Percentiles rank a stretch among this genome's conserved stretches.
Evolutionary conservation across 2,329 filamentous ascomycete species (phyloP).

Genomic region (Cytospora mali): DNA sequence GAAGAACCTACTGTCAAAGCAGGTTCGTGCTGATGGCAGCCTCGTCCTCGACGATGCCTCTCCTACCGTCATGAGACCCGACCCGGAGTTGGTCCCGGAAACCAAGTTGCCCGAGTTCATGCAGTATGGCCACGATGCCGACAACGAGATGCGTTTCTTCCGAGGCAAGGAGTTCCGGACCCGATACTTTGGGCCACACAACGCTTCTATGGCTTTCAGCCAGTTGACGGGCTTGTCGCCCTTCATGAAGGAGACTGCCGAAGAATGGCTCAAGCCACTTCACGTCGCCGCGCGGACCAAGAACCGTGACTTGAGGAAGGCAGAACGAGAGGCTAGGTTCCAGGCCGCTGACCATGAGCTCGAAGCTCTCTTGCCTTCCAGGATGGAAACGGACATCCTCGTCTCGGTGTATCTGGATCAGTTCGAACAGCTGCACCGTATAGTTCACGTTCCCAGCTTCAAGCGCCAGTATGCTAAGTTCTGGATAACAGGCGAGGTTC

Average conservation of each 20-base stretch:
- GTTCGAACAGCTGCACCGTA: constrained; percentile 58
- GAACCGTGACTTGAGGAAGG: constrained; percentile 56
- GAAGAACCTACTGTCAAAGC: constrained; percentile 53
- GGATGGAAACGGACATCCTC: constrained; percentile 52
- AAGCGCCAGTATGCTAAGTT: constrained; percentile 57
- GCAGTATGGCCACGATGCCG: constrained; percentile 37
- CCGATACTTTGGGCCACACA: constrained; percentile 62
- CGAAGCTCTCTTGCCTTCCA: constrained; percentile 52
- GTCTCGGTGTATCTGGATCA: constrained; percentile 55
- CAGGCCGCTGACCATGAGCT: constrained; percentile 51
- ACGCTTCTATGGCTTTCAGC: constrained; percentile 62
- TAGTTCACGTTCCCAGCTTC: constrained; percentile 62
- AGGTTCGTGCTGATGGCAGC: constrained; percentile 35
- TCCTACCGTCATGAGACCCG: constrained; percentile 29
- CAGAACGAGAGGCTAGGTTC: constrained; percentile 55
- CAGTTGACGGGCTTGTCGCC: constrained; percentile 57
- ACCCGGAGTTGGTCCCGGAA: constrained; percentile 29
- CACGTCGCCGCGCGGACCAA: constrained; percentile 56
- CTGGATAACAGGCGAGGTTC: constrained; percentile 51
- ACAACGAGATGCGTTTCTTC: constrained; percentile 59
- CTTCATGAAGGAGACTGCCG: constrained; percentile 65
- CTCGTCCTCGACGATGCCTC: constrained; percentile 32
- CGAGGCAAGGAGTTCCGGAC: constrained; percentile 62
- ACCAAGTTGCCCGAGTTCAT: constrained; percentile 37
- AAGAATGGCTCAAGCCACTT: constrained; percentile 62